These are phyloP conservation scores for Coemansia sp. DNA, from an alignment of 192 early-diverging fungal species.

Conservation along the genomic window DNA sequence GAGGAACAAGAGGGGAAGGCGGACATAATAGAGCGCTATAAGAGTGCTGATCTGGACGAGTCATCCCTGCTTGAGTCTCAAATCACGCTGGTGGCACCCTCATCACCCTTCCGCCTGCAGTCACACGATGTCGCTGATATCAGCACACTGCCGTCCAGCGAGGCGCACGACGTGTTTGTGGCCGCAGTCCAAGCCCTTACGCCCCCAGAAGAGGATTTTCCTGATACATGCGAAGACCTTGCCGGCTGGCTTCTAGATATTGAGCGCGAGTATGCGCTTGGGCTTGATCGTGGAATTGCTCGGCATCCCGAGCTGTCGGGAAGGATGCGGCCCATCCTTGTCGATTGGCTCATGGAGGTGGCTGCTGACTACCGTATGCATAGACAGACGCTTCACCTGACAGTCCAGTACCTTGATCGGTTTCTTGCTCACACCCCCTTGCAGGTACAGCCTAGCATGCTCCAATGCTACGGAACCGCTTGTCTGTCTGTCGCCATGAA, in stretches of 20 bases:
- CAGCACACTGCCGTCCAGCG: neutral
- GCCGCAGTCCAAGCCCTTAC: slow-evolving; percentile 12
- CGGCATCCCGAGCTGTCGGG: slow-evolving; percentile 50
- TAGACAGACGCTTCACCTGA: slow-evolving; percentile 52
- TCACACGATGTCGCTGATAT: neutral
- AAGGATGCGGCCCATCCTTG: slow-evolving; percentile 57
- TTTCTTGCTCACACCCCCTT: slow-evolving; percentile 32
- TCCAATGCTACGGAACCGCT: slow-evolving; percentile 56
- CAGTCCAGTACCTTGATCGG: slow-evolving; percentile 52
- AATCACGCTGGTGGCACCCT: slow-evolving; percentile 40
- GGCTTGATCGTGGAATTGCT: slow-evolving; percentile 26
- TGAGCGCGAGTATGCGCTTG: slow-evolving; percentile 28
- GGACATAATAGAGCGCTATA: neutral
- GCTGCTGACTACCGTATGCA: slow-evolving; percentile 55
- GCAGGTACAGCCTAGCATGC: slow-evolving; percentile 38
- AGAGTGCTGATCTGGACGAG: slow-evolving; percentile 1
- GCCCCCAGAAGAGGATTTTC: slow-evolving; percentile 9
- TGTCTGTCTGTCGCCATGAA: slow-evolving; percentile 58
- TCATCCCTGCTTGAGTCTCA: slow-evolving; percentile 41
- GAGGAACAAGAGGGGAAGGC: neutral
- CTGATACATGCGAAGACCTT: slow-evolving; percentile 23
- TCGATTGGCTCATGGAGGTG: slow-evolving; percentile 60
- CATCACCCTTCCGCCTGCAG: slow-evolving; percentile 21
- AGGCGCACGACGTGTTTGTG: slow-evolving; percentile 13
- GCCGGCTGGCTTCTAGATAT: slow-evolving; percentile 22